Base-by-base conservation (phyloP, 345 rosid genomes). In the Salix caprea region DNA sequence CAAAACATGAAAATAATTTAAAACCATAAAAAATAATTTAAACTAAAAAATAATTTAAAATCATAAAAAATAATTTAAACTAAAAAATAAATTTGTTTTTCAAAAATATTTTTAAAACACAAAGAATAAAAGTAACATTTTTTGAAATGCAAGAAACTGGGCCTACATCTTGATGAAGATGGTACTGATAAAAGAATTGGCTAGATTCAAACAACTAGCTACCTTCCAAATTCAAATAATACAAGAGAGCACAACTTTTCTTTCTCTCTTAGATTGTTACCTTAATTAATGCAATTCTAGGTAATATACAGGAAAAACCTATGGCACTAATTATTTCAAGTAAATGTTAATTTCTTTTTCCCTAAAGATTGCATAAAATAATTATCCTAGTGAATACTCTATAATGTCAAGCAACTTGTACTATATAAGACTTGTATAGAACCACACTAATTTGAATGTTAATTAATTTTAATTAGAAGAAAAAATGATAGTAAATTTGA, bases 191-290 rank as follows among this genome's bases (percentile, higher is more conserved):
- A 10, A 14, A 16, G 36, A 40, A 40, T 70, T 58, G 12, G 44
- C 44, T 11, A 40, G 46, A 37, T 18, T 42, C 62, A 13, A 44
- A 61, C 34, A 69, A 76, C 23, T 23, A 14, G 64, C 73, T 76
- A 76, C 73, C 40, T 68, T 58, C 60, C 78, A 56, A 67, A 24
- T 76, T 39, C 52, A 52, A 76, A 56, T 10, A 58, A 23, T 58
- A 48, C 64, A 66, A 30, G 23, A 46, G 70, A n/a, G 1, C 8
- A 37, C 8, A 19, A 4, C 56, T 48, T 34, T n/a, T 50, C 14
- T 10, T 36, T 6, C 13, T 14, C 3, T 32, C 16, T 14, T 70
- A 30, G 21, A 13, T 26, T 50, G 30, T 46, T 12, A n/a, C 14
- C 28, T 58, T 58, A 4, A 46, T 46, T 46, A 23, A 23, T 58